These are phyloP conservation scores for Brassica napus DNA, from an alignment of 345 rosid genomes.

Conservation along the genomic window DNA sequence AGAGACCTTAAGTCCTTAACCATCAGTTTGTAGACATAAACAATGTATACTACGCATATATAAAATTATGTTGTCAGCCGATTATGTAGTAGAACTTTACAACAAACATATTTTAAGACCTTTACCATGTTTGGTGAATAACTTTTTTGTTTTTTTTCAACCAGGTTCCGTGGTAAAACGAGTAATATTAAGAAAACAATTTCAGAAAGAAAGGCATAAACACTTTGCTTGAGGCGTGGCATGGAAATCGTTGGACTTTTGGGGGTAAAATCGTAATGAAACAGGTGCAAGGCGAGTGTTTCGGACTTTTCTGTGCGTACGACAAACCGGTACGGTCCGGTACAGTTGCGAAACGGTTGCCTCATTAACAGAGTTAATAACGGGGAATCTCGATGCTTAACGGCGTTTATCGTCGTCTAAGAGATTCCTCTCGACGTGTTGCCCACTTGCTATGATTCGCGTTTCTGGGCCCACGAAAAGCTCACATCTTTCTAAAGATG, in stretches of 20 bases:
- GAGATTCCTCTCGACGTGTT: conserved; percentile 39
- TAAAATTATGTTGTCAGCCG: background rate
- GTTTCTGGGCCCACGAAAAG: conserved; percentile 15
- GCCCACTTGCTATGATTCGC: conserved; percentile 37
- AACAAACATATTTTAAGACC: background rate
- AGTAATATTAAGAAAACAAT: background rate
- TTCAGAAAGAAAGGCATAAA: background rate
- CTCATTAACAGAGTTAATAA: conserved; percentile 26
- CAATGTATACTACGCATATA: too few relatives aligned
- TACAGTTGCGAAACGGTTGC: conserved; percentile 20
- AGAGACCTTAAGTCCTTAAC: background rate
- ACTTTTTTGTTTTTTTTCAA: background rate
- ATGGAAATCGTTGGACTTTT: background rate
- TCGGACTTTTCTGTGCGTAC: conserved; percentile 17
- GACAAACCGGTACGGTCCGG: conserved; percentile 42
- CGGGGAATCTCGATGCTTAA: conserved; percentile 33
- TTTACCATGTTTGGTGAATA: background rate
- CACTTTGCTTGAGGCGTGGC: background rate
- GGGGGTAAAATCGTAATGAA: conserved; percentile 11
- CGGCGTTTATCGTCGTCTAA: conserved; percentile 17
- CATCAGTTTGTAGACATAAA: background rate
- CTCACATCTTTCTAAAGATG: conserved; percentile 19
- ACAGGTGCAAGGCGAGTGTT: conserved; percentile 1
- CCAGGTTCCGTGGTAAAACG: background rate
- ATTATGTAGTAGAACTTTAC: background rate